phyloP scores from a whole-genome alignment of 129 eudicot species.

The Logfia minima region DNA sequence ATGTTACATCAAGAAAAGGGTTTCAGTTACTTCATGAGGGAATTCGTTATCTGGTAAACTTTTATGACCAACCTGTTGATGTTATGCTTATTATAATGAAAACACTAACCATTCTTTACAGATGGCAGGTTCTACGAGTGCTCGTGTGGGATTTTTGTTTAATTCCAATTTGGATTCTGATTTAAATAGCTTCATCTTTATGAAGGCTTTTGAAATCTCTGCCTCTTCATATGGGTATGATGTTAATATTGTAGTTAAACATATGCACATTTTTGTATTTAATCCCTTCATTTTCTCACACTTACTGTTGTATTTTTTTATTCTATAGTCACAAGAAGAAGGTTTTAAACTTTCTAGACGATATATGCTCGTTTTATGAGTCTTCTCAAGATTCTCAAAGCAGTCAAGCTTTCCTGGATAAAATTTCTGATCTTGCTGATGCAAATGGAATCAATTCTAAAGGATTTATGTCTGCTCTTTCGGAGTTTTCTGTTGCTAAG shows the following conservation, averaged over 20 bases:
- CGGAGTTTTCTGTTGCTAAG: conserved; percentile 53
- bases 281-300: not conserved
- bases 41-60: conserved; percentile 75
- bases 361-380: conserved; percentile 58
- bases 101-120: conserved; percentile 36
- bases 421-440: conserved; percentile 68
- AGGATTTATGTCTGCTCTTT: conserved; percentile 53
- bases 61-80: not conserved
- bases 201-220: conserved; percentile 63
- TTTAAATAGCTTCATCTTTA: conserved; percentile 57
- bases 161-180: conserved; percentile 41
- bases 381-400: conserved; percentile 50
- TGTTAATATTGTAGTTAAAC: not conserved
- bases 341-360: conserved; percentile 75
- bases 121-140: conserved; percentile 65
- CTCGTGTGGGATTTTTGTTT: conserved; percentile 78
- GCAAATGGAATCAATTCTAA: conserved; percentile 64
- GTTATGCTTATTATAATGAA: not conserved
- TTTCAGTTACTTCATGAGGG: conserved; percentile 84
- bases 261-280: not conserved
- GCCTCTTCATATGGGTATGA: conserved; percentile 70
- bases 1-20: conserved; percentile 71
- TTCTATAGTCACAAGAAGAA: conserved; percentile 76
- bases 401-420: conserved; percentile 53
- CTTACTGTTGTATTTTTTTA: conserved; percentile 1